These are phyloP conservation scores for Termitomyces sp. DNA, from an alignment of 768 basidiomycete genomes.

Conservation along the genomic window DNA sequence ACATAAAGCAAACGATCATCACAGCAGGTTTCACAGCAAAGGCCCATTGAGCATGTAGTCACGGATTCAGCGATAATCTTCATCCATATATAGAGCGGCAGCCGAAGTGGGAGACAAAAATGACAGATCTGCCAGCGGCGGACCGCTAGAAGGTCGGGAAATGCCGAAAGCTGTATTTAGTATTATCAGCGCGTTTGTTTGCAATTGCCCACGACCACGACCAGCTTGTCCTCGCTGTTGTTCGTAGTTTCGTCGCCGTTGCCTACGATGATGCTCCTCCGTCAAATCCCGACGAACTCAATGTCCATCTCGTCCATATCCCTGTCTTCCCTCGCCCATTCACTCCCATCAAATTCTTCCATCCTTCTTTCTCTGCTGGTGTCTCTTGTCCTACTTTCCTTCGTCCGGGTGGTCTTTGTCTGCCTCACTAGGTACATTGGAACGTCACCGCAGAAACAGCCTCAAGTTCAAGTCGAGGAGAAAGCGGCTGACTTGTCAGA, in stretches of 20 bases:
- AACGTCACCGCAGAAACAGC: conserved; percentile 8
- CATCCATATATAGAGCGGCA: neutral
- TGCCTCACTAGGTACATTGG: conserved; percentile 9
- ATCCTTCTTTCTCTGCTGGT: conserved; percentile 21
- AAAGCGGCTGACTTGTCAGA: conserved; percentile 9
- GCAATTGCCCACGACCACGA: conserved; percentile 15
- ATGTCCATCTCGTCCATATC: conserved; percentile 12
- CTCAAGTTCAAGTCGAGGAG: conserved; percentile 9
- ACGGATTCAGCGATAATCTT: too few relatives aligned
- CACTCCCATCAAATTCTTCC: conserved; percentile 19
- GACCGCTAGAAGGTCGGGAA: conserved; percentile 3
- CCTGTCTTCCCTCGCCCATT: conserved; percentile 11
- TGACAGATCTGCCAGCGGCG: neutral
- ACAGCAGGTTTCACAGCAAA: neutral
- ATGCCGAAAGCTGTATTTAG: conserved; percentile 14
- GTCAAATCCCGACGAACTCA: conserved; percentile 16
- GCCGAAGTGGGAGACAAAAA: neutral
- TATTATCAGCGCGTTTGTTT: conserved; percentile 7
- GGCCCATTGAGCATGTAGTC: neutral
- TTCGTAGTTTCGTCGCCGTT: conserved; percentile 14
- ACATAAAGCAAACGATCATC: neutral
- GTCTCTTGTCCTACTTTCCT: conserved; percentile 19
- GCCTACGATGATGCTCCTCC: conserved; percentile 18
- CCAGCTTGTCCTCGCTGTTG: conserved; percentile 15
- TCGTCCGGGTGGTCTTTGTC: conserved; percentile 16